Conservation (phyloP, 306 rosid genomes). For the Vicia sativa region DNA sequence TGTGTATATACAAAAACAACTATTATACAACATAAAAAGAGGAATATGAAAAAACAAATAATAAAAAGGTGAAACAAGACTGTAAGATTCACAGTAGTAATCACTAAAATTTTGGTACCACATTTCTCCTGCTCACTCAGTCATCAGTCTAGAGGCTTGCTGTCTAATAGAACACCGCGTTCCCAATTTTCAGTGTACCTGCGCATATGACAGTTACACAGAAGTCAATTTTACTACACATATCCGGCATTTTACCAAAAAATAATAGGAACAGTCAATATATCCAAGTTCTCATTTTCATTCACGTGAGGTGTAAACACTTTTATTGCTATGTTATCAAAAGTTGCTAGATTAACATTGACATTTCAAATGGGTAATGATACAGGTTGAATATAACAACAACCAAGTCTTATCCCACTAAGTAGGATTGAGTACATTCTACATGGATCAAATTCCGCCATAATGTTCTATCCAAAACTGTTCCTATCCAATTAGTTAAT, state of each 20-base stretch:
- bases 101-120: slow-evolving; percentile 10
- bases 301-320: background rate
- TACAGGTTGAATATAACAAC: background rate
- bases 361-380: background rate
- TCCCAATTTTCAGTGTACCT: slow-evolving; percentile 79
- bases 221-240: slow-evolving; percentile 14
- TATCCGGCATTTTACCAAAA: slow-evolving; percentile 11
- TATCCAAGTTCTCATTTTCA: slow-evolving; percentile 8
- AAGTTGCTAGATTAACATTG: background rate
- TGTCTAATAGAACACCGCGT: slow-evolving; percentile 63
- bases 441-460: background rate
- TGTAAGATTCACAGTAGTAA: slow-evolving; percentile 15
- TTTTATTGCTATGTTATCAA: slow-evolving; percentile 1
- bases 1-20: background rate
- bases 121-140: slow-evolving; percentile 37
- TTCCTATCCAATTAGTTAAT: too few relatives aligned
- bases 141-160: slow-evolving; percentile 49
- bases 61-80: background rate
- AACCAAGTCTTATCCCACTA: background rate
- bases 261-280: background rate
- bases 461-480: background rate
- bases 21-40: slow-evolving; percentile 27
- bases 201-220: slow-evolving; percentile 34
- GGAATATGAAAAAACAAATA: background rate
- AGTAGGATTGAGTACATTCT: background rate